A percentile compares a stretch with the other conserved stretches of the same genome.
phyloP scores from a whole-genome alignment of 306 rosid genomes.

The Abrus pulchellus region DNA sequence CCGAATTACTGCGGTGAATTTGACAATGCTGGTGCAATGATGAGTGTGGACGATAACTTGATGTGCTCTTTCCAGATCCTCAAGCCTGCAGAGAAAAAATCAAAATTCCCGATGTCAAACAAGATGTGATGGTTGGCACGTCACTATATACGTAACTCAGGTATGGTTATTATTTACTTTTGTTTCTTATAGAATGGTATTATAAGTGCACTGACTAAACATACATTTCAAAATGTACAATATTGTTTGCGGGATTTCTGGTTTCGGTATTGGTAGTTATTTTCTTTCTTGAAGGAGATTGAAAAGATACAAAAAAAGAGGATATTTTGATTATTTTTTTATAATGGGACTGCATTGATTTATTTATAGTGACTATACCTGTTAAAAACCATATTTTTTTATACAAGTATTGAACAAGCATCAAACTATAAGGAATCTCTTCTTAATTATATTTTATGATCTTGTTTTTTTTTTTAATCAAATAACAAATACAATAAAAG shows the following conservation, averaged over 20 bases:
- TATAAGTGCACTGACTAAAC: slow-evolving; percentile 1
- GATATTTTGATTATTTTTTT: background rate
- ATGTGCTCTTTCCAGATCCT: slow-evolving; percentile 97
- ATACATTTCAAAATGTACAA: slow-evolving; percentile 20
- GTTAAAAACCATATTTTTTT: slow-evolving; percentile 17
- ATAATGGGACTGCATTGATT: slow-evolving; percentile 3
- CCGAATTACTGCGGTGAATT: slow-evolving; percentile 93
- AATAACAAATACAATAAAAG: background rate
- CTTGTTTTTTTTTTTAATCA: background rate
- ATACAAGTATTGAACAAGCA: background rate
- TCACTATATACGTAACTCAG: slow-evolving; percentile 52
- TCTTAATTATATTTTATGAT: background rate
- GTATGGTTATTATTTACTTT: slow-evolving; percentile 50
- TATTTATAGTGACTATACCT: slow-evolving; percentile 3
- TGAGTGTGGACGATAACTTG: slow-evolving; percentile 88
- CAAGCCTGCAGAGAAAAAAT: slow-evolving; percentile 84
- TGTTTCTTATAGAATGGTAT: slow-evolving; percentile 16
- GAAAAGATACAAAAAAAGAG: background rate
- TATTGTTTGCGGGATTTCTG: slow-evolving; percentile 27
- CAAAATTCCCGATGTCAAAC: slow-evolving; percentile 65
- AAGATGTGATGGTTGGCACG: slow-evolving; percentile 60
- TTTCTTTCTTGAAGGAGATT: slow-evolving; percentile 26
- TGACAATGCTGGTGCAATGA: slow-evolving; percentile 97
- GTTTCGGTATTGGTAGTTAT: slow-evolving; percentile 4
- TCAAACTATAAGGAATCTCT: background rate